Evolutionary conservation across 805 yeast genomes (phyloP).

Genomic region (Myxozyma lipomycoides): DNA sequence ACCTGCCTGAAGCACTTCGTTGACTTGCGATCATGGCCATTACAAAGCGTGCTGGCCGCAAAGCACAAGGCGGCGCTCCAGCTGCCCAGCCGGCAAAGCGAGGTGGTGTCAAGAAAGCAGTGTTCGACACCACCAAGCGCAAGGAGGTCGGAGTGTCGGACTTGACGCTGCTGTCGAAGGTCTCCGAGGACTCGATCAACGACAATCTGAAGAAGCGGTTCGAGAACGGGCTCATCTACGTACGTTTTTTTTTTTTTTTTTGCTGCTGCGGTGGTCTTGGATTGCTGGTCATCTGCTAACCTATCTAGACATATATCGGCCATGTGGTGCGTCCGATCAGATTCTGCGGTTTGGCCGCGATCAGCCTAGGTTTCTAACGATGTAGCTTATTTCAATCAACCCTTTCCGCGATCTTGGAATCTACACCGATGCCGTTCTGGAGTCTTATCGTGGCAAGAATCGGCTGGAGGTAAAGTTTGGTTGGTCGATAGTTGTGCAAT

Average conservation of each 20-base stretch:
- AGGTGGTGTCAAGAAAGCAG: constrained; percentile 69
- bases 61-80: constrained; percentile 20
- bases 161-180: constrained; percentile 79
- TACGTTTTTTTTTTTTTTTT: constrained; percentile 23
- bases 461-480: constrained; percentile 61
- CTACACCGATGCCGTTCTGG: constrained; percentile 73
- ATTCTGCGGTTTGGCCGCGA: not conserved
- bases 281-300: no score
- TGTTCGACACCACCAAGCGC: constrained; percentile 82
- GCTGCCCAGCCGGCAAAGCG: constrained; percentile 31
- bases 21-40: constrained; percentile 30
- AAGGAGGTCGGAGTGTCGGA: constrained; percentile 99
- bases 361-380: not conserved
- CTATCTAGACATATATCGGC: constrained; percentile 36
- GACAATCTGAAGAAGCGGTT: constrained; percentile 87
- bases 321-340: constrained; percentile 35
- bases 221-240: constrained; percentile 83
- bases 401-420: constrained; percentile 97
- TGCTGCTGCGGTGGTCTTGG: not conserved
- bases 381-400: constrained; percentile 76
- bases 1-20: no score
- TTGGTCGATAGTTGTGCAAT: not conserved
- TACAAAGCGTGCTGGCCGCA: constrained; percentile 30
- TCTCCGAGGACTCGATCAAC: constrained; percentile 87
- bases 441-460: constrained; percentile 82